These are phyloP conservation scores for Xylariaceae sp. DNA, from an alignment of 2,329 filamentous ascomycete genomes.

Conservation along the genomic window DNA sequence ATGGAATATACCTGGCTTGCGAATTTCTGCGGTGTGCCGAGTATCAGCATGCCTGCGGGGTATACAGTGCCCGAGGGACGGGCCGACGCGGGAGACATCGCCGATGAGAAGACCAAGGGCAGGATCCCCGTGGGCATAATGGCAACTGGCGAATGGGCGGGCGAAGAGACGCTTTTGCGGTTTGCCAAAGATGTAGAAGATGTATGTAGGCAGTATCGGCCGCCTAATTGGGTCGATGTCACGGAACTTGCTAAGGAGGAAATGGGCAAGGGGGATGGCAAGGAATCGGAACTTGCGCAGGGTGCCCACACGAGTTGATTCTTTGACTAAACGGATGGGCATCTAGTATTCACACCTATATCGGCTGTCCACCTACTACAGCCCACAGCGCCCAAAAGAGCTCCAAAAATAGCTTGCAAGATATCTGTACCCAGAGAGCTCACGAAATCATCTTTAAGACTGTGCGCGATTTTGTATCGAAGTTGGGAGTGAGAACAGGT, in stretches of 20 bases:
- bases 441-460: no score
- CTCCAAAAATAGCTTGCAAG: no score
- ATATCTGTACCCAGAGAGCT: no score
- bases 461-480: no score
- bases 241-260: slow-evolving; percentile 31
- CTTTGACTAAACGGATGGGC: no score
- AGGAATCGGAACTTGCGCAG: not conserved
- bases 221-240: slow-evolving; percentile 45
- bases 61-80: slow-evolving; percentile 39
- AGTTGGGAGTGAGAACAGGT: no score
- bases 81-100: slow-evolving; percentile 31
- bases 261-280: not conserved
- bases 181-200: slow-evolving; percentile 46
- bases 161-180: slow-evolving; percentile 45
- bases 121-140: slow-evolving; percentile 52
- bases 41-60: slow-evolving; percentile 44
- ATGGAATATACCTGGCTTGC: slow-evolving; percentile 51
- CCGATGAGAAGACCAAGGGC: slow-evolving; percentile 34
- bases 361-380: no score
- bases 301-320: no score
- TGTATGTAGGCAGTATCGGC: slow-evolving; percentile 32
- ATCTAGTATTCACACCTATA: no score
- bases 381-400: no score
- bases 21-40: slow-evolving; percentile 48
- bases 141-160: slow-evolving; percentile 53